phyloP scores from a whole-genome alignment of 441 rosid species.

The Capsella rubella region DNA sequence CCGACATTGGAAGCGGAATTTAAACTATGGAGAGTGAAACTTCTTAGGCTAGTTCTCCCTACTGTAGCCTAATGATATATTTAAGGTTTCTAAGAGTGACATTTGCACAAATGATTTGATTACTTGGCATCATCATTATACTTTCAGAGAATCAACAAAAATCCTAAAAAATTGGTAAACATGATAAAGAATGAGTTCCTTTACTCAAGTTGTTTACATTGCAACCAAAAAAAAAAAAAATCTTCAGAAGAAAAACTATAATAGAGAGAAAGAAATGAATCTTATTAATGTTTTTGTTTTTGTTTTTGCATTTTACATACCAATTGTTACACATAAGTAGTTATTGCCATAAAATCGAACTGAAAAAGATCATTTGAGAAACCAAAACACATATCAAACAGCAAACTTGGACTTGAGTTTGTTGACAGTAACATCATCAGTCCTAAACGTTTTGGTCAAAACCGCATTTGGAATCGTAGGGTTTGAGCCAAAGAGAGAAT shows the following conservation, averaged over 20 bases:
- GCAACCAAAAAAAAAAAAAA: not conserved
- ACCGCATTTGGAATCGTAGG: conserved; percentile 67
- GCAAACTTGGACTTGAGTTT: conserved; percentile 56
- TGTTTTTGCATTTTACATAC: not conserved
- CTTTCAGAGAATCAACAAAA: not conserved
- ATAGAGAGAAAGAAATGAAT: conserved; percentile 4
- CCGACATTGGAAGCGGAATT: not conserved
- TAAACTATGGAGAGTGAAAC: not conserved
- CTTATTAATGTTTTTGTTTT: conserved; percentile 8
- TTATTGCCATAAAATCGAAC: not conserved
- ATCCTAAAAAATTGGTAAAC: not conserved
- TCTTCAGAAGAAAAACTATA: not conserved
- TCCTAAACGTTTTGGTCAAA: conserved; percentile 60
- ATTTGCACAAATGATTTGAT: conserved; percentile 8
- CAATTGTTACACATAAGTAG: conserved; percentile 8
- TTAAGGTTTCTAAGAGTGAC: not conserved
- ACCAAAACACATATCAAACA: conserved; percentile 16
- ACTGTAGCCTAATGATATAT: not conserved
- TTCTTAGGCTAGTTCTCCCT: not conserved
- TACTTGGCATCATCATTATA: not conserved
- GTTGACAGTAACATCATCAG: conserved; percentile 51
- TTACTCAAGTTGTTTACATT: not conserved
- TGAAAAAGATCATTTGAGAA: conserved; percentile 7
- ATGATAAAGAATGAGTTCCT: not conserved
- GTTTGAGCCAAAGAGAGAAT: conserved; percentile 56